Base-by-base conservation (phyloP, 1,139 yeast genomes). In the Magnusiomyces magnusii region DNA sequence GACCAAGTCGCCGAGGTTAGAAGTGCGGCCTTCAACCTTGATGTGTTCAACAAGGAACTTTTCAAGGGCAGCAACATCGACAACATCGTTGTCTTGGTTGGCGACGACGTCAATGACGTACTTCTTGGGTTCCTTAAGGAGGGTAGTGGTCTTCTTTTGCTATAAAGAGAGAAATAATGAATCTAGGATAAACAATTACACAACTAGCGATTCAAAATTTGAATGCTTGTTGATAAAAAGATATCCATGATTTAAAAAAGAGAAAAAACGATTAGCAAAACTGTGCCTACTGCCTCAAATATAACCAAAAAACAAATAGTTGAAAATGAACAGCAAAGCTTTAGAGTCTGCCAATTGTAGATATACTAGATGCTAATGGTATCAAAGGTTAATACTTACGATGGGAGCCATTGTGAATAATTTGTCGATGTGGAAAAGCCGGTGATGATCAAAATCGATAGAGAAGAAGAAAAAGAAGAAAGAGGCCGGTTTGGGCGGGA, bases 31-130 rank as follows among this genome's bases (percentile, higher is more conserved):
- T 68, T 93, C 99, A 75, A 95, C 93, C 87, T 95, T 95, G 88
- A 95, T 92, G 89, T 90, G 97, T 82, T 93, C 99, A 78, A 87
- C 85, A 80, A 95, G 86, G 92, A 86, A 95, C 85, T 93, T 92
- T 76, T 90, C 96, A 85, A 92, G 90, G 74, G 96, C 86, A 77
- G 95, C 88, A 80, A 95, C 95, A 86, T 93, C 98, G 76, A 91
- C 95, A 64, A 73, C 71, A 82, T 93, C 97, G 80, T 89, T 88
- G 79, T 90, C 96, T 74, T 92, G 89, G 84, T 97, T 97, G 75
- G 96, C 97, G 68, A 95, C 84, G 77, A 90, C 91, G 84, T 92
- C 98, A 77, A 93, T 95, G 76, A 88, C 89, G 82, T 86, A 91
- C 82, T 90, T 89, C 85, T 86, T 88, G 34, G 55, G 55, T 5